Evolutionary conservation across 2,329 filamentous ascomycete species (phyloP).

Genomic region (Phoma sp.): DNA sequence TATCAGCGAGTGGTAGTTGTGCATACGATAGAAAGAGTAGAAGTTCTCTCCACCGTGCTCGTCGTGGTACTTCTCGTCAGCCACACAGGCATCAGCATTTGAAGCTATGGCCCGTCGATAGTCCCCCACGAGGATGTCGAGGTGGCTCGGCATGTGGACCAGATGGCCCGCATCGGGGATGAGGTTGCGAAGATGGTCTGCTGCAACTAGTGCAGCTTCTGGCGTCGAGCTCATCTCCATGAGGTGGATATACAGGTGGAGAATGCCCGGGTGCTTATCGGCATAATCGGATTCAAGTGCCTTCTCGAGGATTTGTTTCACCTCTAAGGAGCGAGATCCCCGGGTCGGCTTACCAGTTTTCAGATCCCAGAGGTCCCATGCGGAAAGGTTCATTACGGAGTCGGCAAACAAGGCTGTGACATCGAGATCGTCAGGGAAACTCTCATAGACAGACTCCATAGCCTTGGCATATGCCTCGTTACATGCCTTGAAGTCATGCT

Average conservation of each 20-base stretch:
- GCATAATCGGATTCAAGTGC: slow-evolving; percentile 61
- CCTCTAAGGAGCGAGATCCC: slow-evolving; percentile 65
- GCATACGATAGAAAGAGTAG: slow-evolving; percentile 77
- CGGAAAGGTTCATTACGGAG: slow-evolving; percentile 70
- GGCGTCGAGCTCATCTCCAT: slow-evolving; percentile 78
- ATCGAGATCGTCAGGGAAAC: slow-evolving; percentile 66
- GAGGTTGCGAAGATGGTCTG: slow-evolving; percentile 68
- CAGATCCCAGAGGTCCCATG: slow-evolving; percentile 71
- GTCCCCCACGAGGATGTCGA: slow-evolving; percentile 76
- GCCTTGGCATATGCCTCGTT: slow-evolving; percentile 68
- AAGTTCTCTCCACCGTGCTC: slow-evolving; percentile 71
- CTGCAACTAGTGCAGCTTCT: slow-evolving; percentile 67
- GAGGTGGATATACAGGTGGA: slow-evolving; percentile 79
- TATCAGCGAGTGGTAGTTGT: slow-evolving; percentile 77
- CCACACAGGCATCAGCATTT: slow-evolving; percentile 70
- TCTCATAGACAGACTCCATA: slow-evolving; percentile 63
- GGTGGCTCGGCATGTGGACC: slow-evolving; percentile 78
- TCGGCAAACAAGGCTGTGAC: slow-evolving; percentile 70
- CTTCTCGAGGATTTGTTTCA: slow-evolving; percentile 65
- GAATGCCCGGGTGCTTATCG: slow-evolving; percentile 69
- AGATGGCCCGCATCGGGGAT: slow-evolving; percentile 75
- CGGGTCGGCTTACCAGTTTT: slow-evolving; percentile 63
- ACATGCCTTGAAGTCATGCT: slow-evolving; percentile 58
- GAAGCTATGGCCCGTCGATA: slow-evolving; percentile 71
- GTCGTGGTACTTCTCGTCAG: slow-evolving; percentile 71